Base-by-base conservation (phyloP, 768 basidiomycete species). In the Solioccasus polychromus region DNA sequence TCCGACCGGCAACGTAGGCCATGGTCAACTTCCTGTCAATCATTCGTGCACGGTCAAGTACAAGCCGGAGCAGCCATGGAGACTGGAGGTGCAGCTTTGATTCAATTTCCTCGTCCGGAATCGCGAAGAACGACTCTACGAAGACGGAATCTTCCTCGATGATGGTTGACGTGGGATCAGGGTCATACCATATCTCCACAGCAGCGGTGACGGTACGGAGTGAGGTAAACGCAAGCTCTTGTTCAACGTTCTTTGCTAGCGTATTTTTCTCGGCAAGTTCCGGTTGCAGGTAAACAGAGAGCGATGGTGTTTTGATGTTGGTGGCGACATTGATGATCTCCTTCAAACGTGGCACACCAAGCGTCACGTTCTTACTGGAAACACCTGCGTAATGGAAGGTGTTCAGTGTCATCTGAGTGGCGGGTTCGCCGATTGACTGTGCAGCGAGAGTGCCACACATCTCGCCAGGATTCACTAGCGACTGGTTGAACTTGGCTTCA, bases 341-440 rank as follows among this genome's bases (percentile, higher is more conserved):
- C 73, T 98, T 98, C 53, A 99, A 68, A 68, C 96, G 94, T 2
- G 96, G 96, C 2, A 99, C 96, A 84, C 96, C 96, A 48, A 98
- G 90, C 0, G 96, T 99, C 39, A 99, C 96, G 69, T 96, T 97
- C 72, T 98, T 98, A 61, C 89, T 92, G n/a, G 96, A 95, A 20
- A 99, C 96, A 85, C 96, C 96, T 50, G 96, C 96, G 65, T 97
- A 98, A 70, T 99, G 96, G 89, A 98, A 99, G 0, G 95, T 98
- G 68, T 99, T 99, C 47, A 99, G 69, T 6, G 96, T 98, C 96
- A 99, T 98, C 71, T 99, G 96, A 1, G 96, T 99, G 4, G 96
- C 96, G 0, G 96, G 96, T 73, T 98, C 96, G 67, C 96, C 96
- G 54, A 98, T 99, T 0, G 96, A 98, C 71, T 99, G 96, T 1